Base-by-base conservation (phyloP, 345 rosid genomes). In the Corchorus olitorius region DNA sequence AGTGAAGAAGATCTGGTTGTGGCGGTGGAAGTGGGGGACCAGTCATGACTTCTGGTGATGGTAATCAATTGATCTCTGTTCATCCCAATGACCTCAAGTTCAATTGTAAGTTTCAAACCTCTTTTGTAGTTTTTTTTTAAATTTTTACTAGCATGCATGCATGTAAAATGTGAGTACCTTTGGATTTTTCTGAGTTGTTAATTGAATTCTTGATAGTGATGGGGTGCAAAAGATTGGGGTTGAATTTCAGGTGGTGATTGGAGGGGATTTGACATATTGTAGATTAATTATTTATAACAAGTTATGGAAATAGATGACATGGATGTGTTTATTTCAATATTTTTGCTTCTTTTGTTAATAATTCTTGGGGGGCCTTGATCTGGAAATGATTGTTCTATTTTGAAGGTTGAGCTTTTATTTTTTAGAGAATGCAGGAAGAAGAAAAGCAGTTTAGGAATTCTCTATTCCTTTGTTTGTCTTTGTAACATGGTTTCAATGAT, bases 81-180 rank as follows among this genome's bases (percentile, higher is more conserved):
- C 98, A 92, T 79, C 99, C 99, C 65, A 96, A 91, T 41, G 98
- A 96, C 79, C 95, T 96, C 89, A 92, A 85, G 82, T 93, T 96
- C 83, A 75, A 77, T 19, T 87, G 99, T 96, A 88, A 50, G 88
- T 53, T 76, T 72, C 73, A 66, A 66, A 50, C 75, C 70, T 62
- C 55, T 20, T 65, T 53, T 56, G 20, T 77, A 33, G 55, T 34
- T 78, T 62, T 27, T 6, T 39, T 39, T 39, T n/a, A n/a, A 39
- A 39, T 39, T 6, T 54, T 3, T 69, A 74, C 46, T 73, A 67
- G 52, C 34, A 81, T 68, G 70, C 76, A 27, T 41, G 76, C 77
- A 72, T 74, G 70, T 58, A 20, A 53, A 52, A 27, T 68, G 58
- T 22, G 37, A 67, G 34, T 46, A 35, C 11, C 6, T 1, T 67